Conservation (phyloP, 805 yeast genomes). For the Pichia thaimueangensis region DNA sequence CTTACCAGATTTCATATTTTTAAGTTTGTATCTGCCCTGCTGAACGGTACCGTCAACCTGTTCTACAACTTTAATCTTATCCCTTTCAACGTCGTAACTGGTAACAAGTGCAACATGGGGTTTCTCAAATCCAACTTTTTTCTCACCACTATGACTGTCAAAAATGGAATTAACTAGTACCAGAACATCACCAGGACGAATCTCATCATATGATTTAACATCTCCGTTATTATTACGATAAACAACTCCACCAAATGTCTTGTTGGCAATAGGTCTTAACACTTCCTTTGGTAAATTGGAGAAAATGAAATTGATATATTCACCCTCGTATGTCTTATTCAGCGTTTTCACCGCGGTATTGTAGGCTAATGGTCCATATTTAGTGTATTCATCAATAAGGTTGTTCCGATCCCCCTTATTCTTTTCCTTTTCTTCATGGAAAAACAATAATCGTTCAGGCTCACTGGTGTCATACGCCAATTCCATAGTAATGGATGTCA, state of each 20-base stretch:
- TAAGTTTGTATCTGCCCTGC: conserved; percentile 56
- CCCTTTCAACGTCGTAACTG: conserved; percentile 69
- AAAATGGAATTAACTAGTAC: conserved; percentile 73
- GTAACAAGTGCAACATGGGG: conserved; percentile 57
- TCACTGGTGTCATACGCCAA: conserved; percentile 48
- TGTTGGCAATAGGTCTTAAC: conserved; percentile 46
- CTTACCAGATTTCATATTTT: conserved; percentile 73
- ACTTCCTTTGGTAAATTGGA: conserved; percentile 31
- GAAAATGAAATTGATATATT: conserved; percentile 33
- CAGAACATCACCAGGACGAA: conserved; percentile 79
- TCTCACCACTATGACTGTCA: conserved; percentile 49
- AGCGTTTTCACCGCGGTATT: conserved; percentile 34
- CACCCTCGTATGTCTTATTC: conserved; percentile 23
- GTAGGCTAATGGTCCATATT: conserved; percentile 47
- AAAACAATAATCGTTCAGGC: conserved; percentile 45
- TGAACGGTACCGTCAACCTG: conserved; percentile 44
- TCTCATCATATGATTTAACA: conserved; percentile 50
- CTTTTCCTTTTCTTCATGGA: conserved; percentile 31
- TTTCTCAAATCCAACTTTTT: conserved; percentile 50
- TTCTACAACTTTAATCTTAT: conserved; percentile 63
- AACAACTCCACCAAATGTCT: conserved; percentile 68
- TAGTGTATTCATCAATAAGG: conserved; percentile 42
- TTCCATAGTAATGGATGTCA: conserved; percentile 58
- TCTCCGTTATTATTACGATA: conserved; percentile 50
- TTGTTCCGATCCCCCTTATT: conserved; percentile 38